Conservation (phyloP, 495 filamentous ascomycete genomes). For the Entonaema liquescens region DNA sequence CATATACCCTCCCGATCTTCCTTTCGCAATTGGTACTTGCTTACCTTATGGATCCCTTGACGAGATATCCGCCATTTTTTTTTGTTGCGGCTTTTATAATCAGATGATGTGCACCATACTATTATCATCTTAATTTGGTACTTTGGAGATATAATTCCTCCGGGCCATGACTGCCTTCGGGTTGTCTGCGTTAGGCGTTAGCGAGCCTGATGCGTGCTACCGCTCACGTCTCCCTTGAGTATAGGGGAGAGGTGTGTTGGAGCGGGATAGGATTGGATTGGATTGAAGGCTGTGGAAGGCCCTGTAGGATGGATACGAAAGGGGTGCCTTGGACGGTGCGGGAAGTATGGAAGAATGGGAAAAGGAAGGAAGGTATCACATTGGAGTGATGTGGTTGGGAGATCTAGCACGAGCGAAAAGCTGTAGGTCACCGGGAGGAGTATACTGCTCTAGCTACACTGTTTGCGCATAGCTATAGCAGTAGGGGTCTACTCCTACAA, state of each 20-base stretch:
- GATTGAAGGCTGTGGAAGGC: neutral
- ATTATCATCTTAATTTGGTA: slow-evolving; percentile 34
- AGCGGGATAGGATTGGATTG: neutral
- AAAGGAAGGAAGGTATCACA: neutral
- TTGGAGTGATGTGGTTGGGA: neutral
- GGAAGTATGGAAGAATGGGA: neutral
- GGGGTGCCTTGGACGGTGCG: neutral
- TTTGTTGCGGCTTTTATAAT: slow-evolving; percentile 23
- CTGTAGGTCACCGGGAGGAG: slow-evolving; percentile 4
- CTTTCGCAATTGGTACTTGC: slow-evolving; percentile 21
- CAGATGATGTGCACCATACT: slow-evolving; percentile 5
- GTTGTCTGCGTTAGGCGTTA: slow-evolving; percentile 14
- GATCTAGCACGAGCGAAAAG: neutral
- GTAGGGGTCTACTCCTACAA: neutral
- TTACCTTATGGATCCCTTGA: slow-evolving; percentile 27
- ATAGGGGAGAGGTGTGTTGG: neutral
- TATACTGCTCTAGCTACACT: slow-evolving; percentile 13
- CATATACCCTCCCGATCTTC: slow-evolving; percentile 36
- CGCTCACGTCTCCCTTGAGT: neutral
- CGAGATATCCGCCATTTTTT: slow-evolving; percentile 15
- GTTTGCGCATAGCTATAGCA: slow-evolving; percentile 10
- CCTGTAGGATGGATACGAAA: neutral
- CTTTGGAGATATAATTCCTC: slow-evolving; percentile 7
- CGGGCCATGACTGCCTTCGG: neutral
- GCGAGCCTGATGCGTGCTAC: neutral